phyloP scores from a whole-genome alignment of 1,284 basidiomycete species.

The Apiotrichum laibachii region DNA sequence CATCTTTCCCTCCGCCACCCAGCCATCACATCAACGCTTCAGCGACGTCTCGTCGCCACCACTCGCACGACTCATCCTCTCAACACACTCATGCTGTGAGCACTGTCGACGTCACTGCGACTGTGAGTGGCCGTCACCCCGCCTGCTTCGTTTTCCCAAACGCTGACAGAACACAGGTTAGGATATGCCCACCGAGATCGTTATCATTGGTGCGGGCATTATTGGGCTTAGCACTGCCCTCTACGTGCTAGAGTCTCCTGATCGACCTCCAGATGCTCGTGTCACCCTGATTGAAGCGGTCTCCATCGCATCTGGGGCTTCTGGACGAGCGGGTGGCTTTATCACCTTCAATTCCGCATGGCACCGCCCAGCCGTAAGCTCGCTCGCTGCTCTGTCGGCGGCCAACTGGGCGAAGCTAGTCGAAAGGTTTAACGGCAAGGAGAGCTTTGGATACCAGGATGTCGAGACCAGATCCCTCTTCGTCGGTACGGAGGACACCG shows the following conservation, averaged over 20 bases:
- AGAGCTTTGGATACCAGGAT: background rate
- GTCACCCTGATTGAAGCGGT: background rate
- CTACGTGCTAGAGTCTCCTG: background rate
- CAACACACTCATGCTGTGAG: no score
- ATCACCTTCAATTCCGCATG: background rate
- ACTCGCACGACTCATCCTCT: no score
- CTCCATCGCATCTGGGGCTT: background rate
- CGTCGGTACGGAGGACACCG: background rate
- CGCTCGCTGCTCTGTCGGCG: background rate
- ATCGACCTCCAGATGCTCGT: background rate
- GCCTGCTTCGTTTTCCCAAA: no score
- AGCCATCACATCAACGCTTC: no score
- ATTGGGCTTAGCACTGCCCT: background rate
- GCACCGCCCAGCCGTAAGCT: no score
- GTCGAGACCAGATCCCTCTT: background rate
- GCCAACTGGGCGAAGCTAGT: background rate
- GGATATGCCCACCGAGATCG: slow-evolving; percentile 2
- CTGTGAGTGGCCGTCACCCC: no score
- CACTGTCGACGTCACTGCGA: no score
- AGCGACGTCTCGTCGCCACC: no score
- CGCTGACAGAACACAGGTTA: background rate
- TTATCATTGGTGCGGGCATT: slow-evolving; percentile 1
- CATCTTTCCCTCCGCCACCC: no score
- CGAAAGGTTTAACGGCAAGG: background rate
- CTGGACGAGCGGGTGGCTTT: background rate